Conservation (phyloP, 495 filamentous ascomycete genomes). For the Penicillium mononematosum region DNA sequence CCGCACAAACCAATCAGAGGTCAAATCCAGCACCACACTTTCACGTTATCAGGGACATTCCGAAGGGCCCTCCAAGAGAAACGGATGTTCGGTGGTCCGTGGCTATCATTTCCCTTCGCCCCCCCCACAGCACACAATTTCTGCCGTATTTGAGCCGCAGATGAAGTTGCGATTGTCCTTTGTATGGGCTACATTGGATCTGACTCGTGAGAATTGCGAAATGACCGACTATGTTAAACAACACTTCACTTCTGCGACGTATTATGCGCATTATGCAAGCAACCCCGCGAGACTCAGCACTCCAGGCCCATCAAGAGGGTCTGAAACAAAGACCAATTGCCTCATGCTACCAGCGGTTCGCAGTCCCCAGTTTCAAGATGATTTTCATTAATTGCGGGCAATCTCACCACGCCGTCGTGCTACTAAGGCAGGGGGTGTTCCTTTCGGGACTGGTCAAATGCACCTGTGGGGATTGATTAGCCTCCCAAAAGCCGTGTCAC, state of each 20-base stretch:
- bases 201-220: background rate
- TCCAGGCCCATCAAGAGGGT: background rate
- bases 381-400: slow-evolving; percentile 8
- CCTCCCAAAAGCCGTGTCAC: slow-evolving; percentile 1
- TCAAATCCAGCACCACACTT: background rate
- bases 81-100: slow-evolving; percentile 8
- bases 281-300: slow-evolving; percentile 2
- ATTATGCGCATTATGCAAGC: background rate
- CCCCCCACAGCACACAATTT: background rate
- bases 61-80: slow-evolving; percentile 1
- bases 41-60: background rate
- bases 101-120: background rate
- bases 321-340: slow-evolving; percentile 5
- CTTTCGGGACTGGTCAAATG: slow-evolving; percentile 3
- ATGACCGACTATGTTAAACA: background rate
- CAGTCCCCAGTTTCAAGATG: slow-evolving; percentile 21
- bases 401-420: slow-evolving; percentile 11
- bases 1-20: slow-evolving; percentile 11
- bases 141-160: slow-evolving; percentile 7
- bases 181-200: background rate
- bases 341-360: slow-evolving; percentile 12
- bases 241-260: background rate
- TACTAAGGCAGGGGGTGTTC: slow-evolving; percentile 26
- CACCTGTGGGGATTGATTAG: slow-evolving; percentile 12
- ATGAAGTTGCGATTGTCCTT: background rate